These are phyloP conservation scores for Gentiana dahurica DNA, from an alignment of 257 asterid species.

Conservation along the genomic window DNA sequence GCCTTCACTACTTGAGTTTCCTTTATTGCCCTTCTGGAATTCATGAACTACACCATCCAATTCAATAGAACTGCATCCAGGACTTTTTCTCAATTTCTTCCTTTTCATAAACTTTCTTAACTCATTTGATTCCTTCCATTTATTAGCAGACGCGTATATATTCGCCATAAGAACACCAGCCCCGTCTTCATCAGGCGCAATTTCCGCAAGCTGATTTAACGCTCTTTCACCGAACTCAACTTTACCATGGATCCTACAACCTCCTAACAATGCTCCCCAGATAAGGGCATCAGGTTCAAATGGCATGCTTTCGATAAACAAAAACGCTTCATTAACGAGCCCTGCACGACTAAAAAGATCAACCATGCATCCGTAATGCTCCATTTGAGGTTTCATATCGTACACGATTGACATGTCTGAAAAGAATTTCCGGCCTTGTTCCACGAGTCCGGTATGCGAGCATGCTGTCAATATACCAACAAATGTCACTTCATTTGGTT, in stretches of 20 bases:
- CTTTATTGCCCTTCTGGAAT: constrained; percentile 21
- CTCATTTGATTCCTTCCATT: constrained; percentile 17
- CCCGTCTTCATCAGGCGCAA: constrained; percentile 19
- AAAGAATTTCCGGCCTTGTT: constrained; percentile 20
- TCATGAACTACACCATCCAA: constrained; percentile 26
- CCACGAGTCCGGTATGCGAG: constrained; percentile 22
- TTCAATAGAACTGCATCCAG: constrained; percentile 40
- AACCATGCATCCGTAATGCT: constrained; percentile 35
- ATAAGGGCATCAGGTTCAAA: constrained; percentile 23
- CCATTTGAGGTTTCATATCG: constrained; percentile 20
- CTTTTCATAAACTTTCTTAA: constrained; percentile 20
- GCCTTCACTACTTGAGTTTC: constrained; percentile 18
- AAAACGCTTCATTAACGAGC: constrained; percentile 19
- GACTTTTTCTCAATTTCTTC: constrained; percentile 21
- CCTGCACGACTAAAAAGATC: constrained; percentile 29
- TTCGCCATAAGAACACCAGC: constrained; percentile 25
- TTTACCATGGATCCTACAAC: constrained; percentile 25
- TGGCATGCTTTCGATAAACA: constrained; percentile 18
- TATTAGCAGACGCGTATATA: constrained; percentile 25
- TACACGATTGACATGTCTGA: constrained; percentile 20
- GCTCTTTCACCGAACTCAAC: constrained; percentile 24
- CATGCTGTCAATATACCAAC: constrained; percentile 32
- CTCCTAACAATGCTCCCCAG: constrained; percentile 27
- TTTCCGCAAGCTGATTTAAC: constrained; percentile 12
- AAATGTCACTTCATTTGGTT: constrained; percentile 28